These are phyloP conservation scores for Diplocarpon mali DNA, from an alignment of 2,329 filamentous ascomycete species.

Conservation along the genomic window DNA sequence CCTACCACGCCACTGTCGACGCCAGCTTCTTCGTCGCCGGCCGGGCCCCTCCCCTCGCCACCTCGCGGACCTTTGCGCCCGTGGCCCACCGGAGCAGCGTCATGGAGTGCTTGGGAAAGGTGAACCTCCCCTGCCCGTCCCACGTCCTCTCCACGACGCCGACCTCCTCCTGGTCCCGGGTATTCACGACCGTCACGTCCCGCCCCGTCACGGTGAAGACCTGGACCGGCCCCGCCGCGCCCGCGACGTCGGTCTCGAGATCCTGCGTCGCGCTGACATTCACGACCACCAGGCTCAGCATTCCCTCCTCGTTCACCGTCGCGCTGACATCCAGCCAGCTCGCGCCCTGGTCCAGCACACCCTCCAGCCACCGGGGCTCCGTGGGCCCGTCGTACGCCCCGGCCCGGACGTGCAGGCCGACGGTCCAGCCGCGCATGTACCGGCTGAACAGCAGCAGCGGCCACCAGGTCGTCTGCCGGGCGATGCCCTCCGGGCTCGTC, in stretches of 20 bases:
- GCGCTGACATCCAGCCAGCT: constrained; percentile 63
- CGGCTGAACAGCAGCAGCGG: constrained; percentile 49
- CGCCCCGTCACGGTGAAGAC: constrained; percentile 54
- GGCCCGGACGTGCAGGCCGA: constrained; percentile 54
- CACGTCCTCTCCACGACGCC: constrained; percentile 48
- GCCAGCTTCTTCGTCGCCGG: constrained; percentile 24
- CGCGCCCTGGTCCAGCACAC: constrained; percentile 49
- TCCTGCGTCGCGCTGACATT: constrained; percentile 55
- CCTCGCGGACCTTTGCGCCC: constrained; percentile 21
- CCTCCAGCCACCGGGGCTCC: constrained; percentile 52
- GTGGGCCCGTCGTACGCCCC: constrained; percentile 57
- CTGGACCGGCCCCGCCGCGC: constrained; percentile 41
- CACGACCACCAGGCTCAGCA: constrained; percentile 57
- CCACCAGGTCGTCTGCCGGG: constrained; percentile 57
- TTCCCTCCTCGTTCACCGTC: constrained; percentile 44
- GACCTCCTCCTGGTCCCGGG: constrained; percentile 50
- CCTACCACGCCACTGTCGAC: constrained; percentile 2
- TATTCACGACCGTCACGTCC: constrained; percentile 48
- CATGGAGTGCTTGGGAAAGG: constrained; percentile 59
- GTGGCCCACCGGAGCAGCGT: constrained; percentile 48
- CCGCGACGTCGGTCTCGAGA: constrained; percentile 49
- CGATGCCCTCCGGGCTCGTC: constrained; percentile 45
- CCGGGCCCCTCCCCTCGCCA: constrained; percentile 15
- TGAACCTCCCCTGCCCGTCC: constrained; percentile 50
- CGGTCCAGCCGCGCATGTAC: constrained; percentile 62